A percentile compares a stretch with the other conserved stretches of the same genome.
These are phyloP conservation scores for Boletus hoseneyae DNA, from an alignment of 1,284 basidiomycete genomes.

Conservation along the genomic window DNA sequence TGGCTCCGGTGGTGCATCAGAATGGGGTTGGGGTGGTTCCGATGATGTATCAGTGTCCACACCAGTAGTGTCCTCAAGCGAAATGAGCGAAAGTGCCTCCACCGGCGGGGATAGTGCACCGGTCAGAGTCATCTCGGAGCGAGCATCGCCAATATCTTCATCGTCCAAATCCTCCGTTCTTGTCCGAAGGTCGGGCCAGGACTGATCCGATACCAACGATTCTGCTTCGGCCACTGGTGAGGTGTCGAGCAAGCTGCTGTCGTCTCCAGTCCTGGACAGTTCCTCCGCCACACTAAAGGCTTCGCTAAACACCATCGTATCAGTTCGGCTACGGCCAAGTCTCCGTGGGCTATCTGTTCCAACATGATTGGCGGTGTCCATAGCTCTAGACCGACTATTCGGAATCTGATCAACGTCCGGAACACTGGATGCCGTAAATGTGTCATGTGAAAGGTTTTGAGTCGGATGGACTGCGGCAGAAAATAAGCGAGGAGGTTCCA, in stretches of 20 bases:
- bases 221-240: conserved; percentile 13
- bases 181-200: conserved; percentile 16
- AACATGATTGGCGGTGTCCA: conserved; percentile 15
- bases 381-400: conserved; percentile 25
- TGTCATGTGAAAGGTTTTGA: conserved; percentile 18
- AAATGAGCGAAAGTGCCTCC: conserved; percentile 28
- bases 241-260: conserved; percentile 12
- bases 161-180: conserved; percentile 24
- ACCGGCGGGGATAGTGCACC: conserved; percentile 29
- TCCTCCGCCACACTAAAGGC: conserved; percentile 43
- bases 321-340: conserved; percentile 60
- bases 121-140: conserved; percentile 20
- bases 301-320: conserved; percentile 75
- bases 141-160: conserved; percentile 25
- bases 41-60: not conserved
- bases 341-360: conserved; percentile 50
- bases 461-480: conserved; percentile 43
- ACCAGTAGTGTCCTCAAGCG: conserved; percentile 22
- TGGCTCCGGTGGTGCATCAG: no score
- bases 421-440: conserved; percentile 16
- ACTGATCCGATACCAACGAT: conserved; percentile 4
- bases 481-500: conserved; percentile 47
- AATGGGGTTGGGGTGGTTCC: no score
- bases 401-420: conserved; percentile 2
- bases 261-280: conserved; percentile 33